Percentiles rank a stretch among this genome's conserved stretches.
Conservation (phyloP, 2,329 filamentous ascomycete genomes). For the Phialophora chinensis region DNA sequence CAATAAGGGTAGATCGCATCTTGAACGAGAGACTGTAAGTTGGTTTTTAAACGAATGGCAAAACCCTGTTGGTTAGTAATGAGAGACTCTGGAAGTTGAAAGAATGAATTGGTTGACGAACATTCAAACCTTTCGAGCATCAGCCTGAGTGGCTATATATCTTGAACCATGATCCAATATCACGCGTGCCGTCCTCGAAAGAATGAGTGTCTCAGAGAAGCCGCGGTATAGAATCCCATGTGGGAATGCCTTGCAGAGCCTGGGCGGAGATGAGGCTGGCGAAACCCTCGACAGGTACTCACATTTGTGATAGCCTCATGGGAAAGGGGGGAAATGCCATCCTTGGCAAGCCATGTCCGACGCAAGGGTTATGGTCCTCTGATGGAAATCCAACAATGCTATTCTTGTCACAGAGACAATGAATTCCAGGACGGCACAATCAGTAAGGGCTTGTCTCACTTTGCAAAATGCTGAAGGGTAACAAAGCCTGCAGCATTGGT, state of each 20-base stretch:
- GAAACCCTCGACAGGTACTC: conserved; percentile 6
- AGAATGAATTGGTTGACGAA: conserved; percentile 25
- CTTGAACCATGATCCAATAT: conserved; percentile 9
- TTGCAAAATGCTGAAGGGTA: background rate
- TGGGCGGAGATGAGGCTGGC: conserved; percentile 13
- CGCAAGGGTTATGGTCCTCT: conserved; percentile 28
- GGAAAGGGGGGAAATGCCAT: conserved; percentile 2
- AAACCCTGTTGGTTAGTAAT: conserved; percentile 11
- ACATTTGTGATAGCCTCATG: conserved; percentile 8
- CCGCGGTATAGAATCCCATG: conserved; percentile 13
- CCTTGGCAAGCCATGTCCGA: conserved; percentile 25
- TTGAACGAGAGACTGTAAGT: conserved; percentile 13
- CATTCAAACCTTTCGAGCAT: background rate
- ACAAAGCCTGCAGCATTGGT: conserved; percentile 3
- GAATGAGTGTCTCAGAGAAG: conserved; percentile 30
- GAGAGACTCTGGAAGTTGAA: conserved; percentile 26
- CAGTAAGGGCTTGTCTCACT: conserved; percentile 24
- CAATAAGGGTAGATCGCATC: conserved; percentile 34
- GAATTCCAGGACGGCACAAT: conserved; percentile 16
- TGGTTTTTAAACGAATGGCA: conserved; percentile 31
- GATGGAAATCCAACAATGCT: conserved; percentile 17
- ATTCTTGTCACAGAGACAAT: conserved; percentile 20
- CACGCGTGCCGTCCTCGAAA: conserved; percentile 1
- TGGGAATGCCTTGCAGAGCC: conserved; percentile 27
- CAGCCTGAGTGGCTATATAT: conserved; percentile 23